Evolutionary conservation across 2,329 filamentous ascomycete species (phyloP).

Genomic region (Fusarium sacchari): DNA sequence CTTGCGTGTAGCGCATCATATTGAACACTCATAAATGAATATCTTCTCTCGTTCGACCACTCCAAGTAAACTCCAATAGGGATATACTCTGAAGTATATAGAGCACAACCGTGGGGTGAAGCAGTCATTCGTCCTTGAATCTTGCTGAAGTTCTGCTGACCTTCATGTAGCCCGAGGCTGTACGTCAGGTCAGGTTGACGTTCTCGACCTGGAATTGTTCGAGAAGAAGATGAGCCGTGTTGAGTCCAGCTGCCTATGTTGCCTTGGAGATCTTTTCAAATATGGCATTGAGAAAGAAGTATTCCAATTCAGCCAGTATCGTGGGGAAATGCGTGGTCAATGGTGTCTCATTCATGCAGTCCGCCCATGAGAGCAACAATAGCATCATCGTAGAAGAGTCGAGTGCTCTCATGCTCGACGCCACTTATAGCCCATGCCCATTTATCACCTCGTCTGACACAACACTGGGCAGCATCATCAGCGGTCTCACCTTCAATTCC

Average conservation of each 20-base stretch:
- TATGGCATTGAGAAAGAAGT: slow-evolving; percentile 9
- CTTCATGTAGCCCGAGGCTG: background rate
- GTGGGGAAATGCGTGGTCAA: background rate
- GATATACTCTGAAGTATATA: background rate
- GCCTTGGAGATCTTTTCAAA: background rate
- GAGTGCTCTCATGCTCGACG: slow-evolving; percentile 14
- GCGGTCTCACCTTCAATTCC: background rate
- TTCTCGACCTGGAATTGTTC: background rate
- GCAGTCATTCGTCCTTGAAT: background rate
- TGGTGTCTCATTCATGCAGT: slow-evolving; percentile 2
- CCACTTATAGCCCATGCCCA: slow-evolving; percentile 4
- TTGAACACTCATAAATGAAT: background rate
- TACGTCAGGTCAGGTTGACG: background rate
- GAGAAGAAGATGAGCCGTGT: slow-evolving; percentile 7
- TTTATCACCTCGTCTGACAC: slow-evolving; percentile 3
- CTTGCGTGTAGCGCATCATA: background rate
- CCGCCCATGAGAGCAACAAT: background rate
- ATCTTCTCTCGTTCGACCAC: background rate
- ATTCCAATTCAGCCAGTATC: slow-evolving; percentile 2
- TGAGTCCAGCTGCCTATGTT: slow-evolving; percentile 5
- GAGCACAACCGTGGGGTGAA: background rate
- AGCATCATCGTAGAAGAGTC: slow-evolving; percentile 2
- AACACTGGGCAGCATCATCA: slow-evolving; percentile 11
- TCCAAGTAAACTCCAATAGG: background rate
- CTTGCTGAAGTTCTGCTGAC: background rate